phyloP scores from a whole-genome alignment of 2,329 filamentous ascomycete species.

The Pseudonectria foliicola region DNA sequence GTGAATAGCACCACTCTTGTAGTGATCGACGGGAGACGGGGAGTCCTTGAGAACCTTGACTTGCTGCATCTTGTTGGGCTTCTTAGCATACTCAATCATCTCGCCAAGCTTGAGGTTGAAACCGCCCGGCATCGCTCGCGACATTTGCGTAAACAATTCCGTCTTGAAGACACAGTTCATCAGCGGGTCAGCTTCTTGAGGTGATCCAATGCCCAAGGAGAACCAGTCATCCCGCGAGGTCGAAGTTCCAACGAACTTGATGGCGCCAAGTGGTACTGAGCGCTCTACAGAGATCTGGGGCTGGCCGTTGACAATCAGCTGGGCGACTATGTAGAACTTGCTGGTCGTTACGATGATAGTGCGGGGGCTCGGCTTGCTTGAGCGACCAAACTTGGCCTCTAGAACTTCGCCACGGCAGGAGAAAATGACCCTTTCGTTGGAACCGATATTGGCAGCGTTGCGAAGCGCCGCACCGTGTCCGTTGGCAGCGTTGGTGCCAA shows the following conservation, averaged over 20 bases:
- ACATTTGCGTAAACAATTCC: slow-evolving; percentile 90
- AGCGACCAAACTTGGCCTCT: slow-evolving; percentile 91
- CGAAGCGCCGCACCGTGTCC: slow-evolving; percentile 79
- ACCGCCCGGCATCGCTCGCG: slow-evolving; percentile 68
- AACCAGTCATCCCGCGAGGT: slow-evolving; percentile 94
- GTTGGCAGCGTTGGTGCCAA: slow-evolving; percentile 73
- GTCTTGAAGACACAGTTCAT: slow-evolving; percentile 94
- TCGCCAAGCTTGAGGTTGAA: slow-evolving; percentile 79
- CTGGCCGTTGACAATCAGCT: slow-evolving; percentile 75
- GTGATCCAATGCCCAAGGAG: slow-evolving; percentile 80
- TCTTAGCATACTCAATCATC: slow-evolving; percentile 92
- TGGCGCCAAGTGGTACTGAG: slow-evolving; percentile 73
- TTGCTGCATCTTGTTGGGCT: slow-evolving; percentile 81
- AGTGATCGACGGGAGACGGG: slow-evolving; percentile 67
- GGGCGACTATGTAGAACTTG: slow-evolving; percentile 84
- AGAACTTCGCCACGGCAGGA: slow-evolving; percentile 86
- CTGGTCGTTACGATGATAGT: slow-evolving; percentile 77
- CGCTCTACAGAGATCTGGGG: slow-evolving; percentile 75
- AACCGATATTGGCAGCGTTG: slow-evolving; percentile 61
- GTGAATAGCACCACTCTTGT: slow-evolving; percentile 91
- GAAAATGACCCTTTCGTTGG: slow-evolving; percentile 73
- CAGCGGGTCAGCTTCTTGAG: slow-evolving; percentile 87
- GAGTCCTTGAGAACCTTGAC: slow-evolving; percentile 92
- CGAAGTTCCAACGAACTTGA: slow-evolving; percentile 80
- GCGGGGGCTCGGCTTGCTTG: slow-evolving; percentile 84